Evolutionary conservation across 371 early-diverging fungal species (phyloP).

Genomic region (Syncephalis fuscata): DNA sequence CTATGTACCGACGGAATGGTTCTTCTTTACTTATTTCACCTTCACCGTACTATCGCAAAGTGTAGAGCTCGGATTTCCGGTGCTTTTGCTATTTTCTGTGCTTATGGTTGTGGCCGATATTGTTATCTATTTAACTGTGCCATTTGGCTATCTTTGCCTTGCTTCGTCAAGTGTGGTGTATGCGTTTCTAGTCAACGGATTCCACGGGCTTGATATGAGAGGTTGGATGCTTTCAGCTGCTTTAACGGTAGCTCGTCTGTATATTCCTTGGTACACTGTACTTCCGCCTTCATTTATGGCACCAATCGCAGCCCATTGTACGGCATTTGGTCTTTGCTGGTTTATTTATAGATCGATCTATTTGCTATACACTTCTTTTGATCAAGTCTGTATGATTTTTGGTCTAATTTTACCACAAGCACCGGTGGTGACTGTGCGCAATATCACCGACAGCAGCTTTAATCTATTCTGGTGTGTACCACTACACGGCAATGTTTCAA

Average conservation of each 20-base stretch:
- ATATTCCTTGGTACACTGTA: conserved; percentile 10
- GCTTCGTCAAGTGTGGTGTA: conserved; percentile 23
- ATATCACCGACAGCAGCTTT: conserved; percentile 18
- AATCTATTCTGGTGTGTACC: conserved; percentile 20
- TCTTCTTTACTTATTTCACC: conserved; percentile 25
- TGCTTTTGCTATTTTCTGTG: conserved; percentile 17
- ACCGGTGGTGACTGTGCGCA: conserved; percentile 20
- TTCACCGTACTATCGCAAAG: conserved; percentile 21
- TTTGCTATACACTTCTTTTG: conserved; percentile 16
- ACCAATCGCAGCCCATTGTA: conserved; percentile 26
- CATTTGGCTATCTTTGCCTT: conserved; percentile 19
- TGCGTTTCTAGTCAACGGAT: conserved; percentile 22
- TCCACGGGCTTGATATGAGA: conserved; percentile 23
- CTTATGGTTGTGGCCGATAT: conserved; percentile 19
- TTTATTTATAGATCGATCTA: conserved; percentile 17
- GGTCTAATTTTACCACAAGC: conserved; percentile 18
- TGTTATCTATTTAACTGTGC: conserved; percentile 16
- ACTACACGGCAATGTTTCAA: conserved; percentile 12
- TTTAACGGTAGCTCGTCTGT: conserved; percentile 13
- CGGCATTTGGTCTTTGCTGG: conserved; percentile 22
- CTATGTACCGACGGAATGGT: conserved; percentile 28
- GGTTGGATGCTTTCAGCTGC: conserved; percentile 18
- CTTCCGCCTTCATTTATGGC: conserved; percentile 9
- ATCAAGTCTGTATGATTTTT: conserved; percentile 19
- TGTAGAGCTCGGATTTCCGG: conserved; percentile 18